Evolutionary conservation across 495 filamentous ascomycete genomes (phyloP).

Genomic region (Thozetella sp.): DNA sequence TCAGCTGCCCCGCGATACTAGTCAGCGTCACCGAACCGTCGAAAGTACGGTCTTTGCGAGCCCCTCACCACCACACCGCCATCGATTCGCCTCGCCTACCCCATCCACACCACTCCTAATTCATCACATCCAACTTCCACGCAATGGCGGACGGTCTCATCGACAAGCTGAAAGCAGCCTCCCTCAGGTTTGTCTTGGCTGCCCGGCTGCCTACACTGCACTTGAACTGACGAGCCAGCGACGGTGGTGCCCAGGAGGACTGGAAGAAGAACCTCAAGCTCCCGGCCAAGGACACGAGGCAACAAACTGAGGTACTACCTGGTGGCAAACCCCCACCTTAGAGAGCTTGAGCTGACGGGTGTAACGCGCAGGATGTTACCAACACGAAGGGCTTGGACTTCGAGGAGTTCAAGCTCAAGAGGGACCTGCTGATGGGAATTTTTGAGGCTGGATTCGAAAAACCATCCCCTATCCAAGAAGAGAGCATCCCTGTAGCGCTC

Average conservation of each 20-base stretch:
- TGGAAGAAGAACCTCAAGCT: slow-evolving; percentile 81
- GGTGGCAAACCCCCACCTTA: background rate
- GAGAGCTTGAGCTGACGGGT: slow-evolving; percentile 6
- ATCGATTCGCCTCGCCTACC: background rate
- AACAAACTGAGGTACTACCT: slow-evolving; percentile 82
- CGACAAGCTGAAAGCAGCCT: slow-evolving; percentile 71
- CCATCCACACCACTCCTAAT: slow-evolving; percentile 7
- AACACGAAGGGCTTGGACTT: slow-evolving; percentile 97
- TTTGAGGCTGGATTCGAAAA: slow-evolving; percentile 99
- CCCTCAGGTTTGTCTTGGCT: slow-evolving; percentile 59
- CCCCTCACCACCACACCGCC: background rate
- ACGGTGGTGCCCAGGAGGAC: slow-evolving; percentile 58
- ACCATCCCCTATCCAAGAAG: slow-evolving; percentile 98
- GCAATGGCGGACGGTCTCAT: slow-evolving; percentile 57
- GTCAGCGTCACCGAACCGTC: background rate
- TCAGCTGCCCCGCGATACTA: slow-evolving; percentile 1
- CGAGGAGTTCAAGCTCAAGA: slow-evolving; percentile 93
- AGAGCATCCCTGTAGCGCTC: slow-evolving; percentile 94
- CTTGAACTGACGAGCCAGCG: slow-evolving; percentile 33
- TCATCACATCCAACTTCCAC: background rate
- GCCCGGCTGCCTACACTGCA: slow-evolving; percentile 7
- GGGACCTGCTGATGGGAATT: slow-evolving; percentile 96
- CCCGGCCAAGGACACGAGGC: slow-evolving; percentile 81
- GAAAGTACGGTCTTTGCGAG: background rate
- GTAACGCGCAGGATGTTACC: slow-evolving; percentile 77